Evolutionary conservation across 139 green algal species (phyloP).

Genomic region (Chlamydomonas asymmetrica): DNA sequence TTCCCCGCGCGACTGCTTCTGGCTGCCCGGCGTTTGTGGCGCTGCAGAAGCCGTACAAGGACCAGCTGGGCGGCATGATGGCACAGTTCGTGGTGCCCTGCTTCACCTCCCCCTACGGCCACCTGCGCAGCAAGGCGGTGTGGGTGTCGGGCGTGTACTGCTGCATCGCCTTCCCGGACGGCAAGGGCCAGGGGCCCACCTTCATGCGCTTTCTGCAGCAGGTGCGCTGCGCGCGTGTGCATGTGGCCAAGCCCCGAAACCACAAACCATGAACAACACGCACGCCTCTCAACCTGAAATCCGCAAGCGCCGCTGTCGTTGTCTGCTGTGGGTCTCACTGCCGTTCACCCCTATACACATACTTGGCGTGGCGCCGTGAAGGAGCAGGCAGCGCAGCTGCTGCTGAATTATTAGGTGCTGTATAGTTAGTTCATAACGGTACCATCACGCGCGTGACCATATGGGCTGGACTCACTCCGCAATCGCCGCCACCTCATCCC

Average conservation of each 20-base stretch:
- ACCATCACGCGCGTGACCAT: too few species aligned
- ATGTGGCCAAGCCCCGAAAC: background rate
- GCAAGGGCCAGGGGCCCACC: conserved; percentile 53
- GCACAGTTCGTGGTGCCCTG: conserved; percentile 74
- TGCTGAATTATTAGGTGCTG: too few species aligned
- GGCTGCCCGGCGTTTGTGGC: background rate
- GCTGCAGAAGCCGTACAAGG: conserved; percentile 77
- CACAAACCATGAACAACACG: too few species aligned
- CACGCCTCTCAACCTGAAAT: too few species aligned
- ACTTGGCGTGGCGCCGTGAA: too few species aligned
- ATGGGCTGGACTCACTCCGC: too few species aligned
- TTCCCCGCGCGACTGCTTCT: background rate
- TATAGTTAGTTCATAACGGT: too few species aligned
- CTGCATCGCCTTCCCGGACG: conserved; percentile 78
- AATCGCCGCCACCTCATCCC: background rate
- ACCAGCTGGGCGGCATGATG: conserved; percentile 86
- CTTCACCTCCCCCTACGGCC: conserved; percentile 64
- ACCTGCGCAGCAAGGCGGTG: conserved; percentile 90
- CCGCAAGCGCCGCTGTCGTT: too few species aligned
- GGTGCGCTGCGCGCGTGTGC: conserved; percentile 15
- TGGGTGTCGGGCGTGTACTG: conserved; percentile 86
- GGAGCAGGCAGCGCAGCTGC: too few species aligned
- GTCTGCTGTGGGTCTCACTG: too few species aligned
- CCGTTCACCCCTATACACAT: too few species aligned
- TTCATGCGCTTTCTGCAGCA: conserved; percentile 76